phyloP scores from a whole-genome alignment of 805 yeast genomes.

The Millerozyma acaciae region DNA sequence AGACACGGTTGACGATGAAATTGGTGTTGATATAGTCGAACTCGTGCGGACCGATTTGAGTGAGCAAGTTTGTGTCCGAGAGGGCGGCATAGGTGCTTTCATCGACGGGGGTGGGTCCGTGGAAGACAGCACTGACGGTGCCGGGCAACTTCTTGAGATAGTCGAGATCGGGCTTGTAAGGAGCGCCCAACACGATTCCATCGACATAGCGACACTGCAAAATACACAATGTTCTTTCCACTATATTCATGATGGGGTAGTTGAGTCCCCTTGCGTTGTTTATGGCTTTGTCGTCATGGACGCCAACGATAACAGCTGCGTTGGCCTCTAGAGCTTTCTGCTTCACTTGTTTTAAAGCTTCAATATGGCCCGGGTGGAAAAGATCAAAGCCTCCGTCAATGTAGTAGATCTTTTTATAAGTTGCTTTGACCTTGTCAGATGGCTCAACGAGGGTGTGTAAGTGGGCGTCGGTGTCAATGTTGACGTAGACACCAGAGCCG shows the following conservation, averaged over 20 bases:
- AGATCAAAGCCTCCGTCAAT: conserved; percentile 87
- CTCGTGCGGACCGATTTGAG: conserved; percentile 48
- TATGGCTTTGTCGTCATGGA: conserved; percentile 56
- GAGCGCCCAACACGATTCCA: conserved; percentile 70
- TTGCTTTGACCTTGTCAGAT: conserved; percentile 13
- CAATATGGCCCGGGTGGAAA: conserved; percentile 91
- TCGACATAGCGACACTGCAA: conserved; percentile 85
- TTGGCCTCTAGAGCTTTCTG: conserved; percentile 29
- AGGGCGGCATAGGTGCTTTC: conserved; percentile 35
- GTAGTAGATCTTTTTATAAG: conserved; percentile 39
- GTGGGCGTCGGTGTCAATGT: conserved; percentile 24
- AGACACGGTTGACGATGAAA: conserved; percentile 72
- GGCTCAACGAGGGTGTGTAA: conserved; percentile 34
- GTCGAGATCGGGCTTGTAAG: conserved; percentile 42
- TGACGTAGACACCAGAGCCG: conserved; percentile 55
- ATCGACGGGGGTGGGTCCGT: conserved; percentile 52
- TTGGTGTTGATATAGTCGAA: conserved; percentile 64
- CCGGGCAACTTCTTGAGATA: conserved; percentile 42
- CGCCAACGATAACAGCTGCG: conserved; percentile 61
- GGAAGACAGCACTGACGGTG: conserved; percentile 41
- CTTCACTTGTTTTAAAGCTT: conserved; percentile 53
- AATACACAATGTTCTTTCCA: conserved; percentile 83
- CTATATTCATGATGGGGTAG: conserved; percentile 81
- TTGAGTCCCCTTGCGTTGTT: conserved; percentile 56
- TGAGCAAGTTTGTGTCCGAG: conserved; percentile 30